These are phyloP conservation scores for Coniochaeta sp. DNA, from an alignment of 2,329 filamentous ascomycete genomes.

Conservation along the genomic window DNA sequence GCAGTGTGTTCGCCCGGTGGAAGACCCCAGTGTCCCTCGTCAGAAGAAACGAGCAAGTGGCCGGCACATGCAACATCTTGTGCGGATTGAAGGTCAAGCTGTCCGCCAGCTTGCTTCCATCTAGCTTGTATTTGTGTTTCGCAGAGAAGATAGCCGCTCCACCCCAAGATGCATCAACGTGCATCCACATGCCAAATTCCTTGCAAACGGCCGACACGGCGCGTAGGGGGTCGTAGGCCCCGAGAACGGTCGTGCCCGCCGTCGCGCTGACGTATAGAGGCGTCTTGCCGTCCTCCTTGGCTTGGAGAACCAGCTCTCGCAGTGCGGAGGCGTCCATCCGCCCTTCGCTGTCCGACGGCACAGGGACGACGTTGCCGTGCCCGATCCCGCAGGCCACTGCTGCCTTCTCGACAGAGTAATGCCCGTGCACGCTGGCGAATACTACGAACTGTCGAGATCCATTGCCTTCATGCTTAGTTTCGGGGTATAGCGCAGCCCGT, in stretches of 20 bases:
- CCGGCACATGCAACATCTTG: constrained; percentile 90
- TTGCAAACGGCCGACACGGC: constrained; percentile 64
- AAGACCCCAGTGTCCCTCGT: constrained; percentile 69
- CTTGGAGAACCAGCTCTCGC: constrained; percentile 51
- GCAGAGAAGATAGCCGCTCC: constrained; percentile 72
- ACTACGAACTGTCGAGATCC: constrained; percentile 60
- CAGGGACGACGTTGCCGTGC: constrained; percentile 62
- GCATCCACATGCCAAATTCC: constrained; percentile 74
- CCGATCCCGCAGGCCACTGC: constrained; percentile 83
- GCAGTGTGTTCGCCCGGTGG: constrained; percentile 75
- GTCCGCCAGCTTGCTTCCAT: constrained; percentile 67
- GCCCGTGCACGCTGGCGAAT: constrained; percentile 59
- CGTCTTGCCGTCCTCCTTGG: constrained; percentile 61
- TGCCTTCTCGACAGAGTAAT: constrained; percentile 42
- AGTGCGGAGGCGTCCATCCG: constrained; percentile 64
- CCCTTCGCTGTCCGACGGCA: constrained; percentile 65
- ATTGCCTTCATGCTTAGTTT: constrained; percentile 68
- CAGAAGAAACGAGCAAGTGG: constrained; percentile 87
- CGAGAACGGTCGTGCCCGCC: constrained; percentile 87
- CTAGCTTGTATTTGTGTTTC: constrained; percentile 54
- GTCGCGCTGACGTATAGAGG: constrained; percentile 95
- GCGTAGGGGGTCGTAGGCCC: constrained; percentile 76
- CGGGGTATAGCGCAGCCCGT: constrained; percentile 75
- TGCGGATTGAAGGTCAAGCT: constrained; percentile 87
- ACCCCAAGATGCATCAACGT: constrained; percentile 90